Conservation (phyloP, 1,139 yeast species). For the Protomyces pachydermus region DNA sequence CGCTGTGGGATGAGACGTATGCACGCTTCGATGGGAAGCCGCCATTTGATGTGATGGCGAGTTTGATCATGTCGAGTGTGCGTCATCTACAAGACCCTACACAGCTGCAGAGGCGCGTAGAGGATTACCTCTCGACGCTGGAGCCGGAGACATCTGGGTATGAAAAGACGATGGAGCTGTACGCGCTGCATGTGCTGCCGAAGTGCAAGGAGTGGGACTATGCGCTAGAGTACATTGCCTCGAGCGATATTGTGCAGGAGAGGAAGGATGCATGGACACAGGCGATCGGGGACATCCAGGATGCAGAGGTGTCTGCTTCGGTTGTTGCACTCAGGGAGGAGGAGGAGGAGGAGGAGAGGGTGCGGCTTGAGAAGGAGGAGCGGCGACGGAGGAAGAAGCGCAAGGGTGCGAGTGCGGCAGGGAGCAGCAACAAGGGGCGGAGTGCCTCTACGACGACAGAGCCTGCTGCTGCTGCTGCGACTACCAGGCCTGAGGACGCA, state of each 20-base stretch:
- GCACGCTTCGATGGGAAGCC: neutral
- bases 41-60: conserved; percentile 5
- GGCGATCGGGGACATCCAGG: neutral
- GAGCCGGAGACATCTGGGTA: conserved; percentile 3
- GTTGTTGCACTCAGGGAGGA: conserved; percentile 1
- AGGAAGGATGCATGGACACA: conserved; percentile 3
- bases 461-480: neutral
- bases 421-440: neutral
- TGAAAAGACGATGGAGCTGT: conserved; percentile 16
- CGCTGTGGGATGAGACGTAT: conserved; percentile 19
- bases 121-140: conserved; percentile 11
- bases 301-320: conserved; percentile 2
- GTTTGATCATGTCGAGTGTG: conserved; percentile 2
- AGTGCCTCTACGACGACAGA: neutral
- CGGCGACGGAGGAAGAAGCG: conserved; percentile 2
- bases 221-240: conserved; percentile 12
- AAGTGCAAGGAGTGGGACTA: conserved; percentile 21
- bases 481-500: neutral
- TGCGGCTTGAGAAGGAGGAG: conserved; percentile 4
- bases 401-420: neutral
- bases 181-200: conserved; percentile 25
- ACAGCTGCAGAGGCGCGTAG: conserved; percentile 6
- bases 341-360: conserved; percentile 2
- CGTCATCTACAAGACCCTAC: conserved; percentile 6
- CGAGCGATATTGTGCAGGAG: conserved; percentile 1